Conservation (phyloP, 345 rosid species). For the Acer yangbiense region DNA sequence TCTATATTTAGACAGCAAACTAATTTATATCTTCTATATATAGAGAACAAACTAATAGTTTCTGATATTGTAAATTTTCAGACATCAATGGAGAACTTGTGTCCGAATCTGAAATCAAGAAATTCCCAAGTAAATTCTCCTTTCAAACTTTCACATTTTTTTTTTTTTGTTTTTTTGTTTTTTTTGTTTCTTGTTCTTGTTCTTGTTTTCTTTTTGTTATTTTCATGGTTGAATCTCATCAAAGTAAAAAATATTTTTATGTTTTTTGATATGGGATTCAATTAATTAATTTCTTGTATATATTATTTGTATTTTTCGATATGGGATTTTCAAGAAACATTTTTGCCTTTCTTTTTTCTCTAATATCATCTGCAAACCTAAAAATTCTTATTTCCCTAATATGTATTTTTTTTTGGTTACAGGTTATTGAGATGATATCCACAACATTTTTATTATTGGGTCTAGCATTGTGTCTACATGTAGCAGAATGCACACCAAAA, state of each 20-base stretch:
- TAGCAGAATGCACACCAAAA: constrained; percentile 17
- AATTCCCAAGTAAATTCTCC: constrained; percentile 19
- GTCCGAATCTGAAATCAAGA: constrained; percentile 4
- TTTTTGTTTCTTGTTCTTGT: background rate
- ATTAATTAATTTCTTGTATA: background rate
- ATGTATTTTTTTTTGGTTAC: background rate
- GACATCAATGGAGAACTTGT: constrained; percentile 13
- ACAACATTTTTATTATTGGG: constrained; percentile 29
- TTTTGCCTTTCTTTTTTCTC: background rate
- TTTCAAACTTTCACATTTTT: background rate
- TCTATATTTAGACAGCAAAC: too few relatives aligned
- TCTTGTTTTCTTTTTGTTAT: background rate
- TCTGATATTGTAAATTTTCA: background rate
- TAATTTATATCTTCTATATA: background rate
- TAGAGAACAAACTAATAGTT: background rate
- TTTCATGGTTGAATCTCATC: background rate
- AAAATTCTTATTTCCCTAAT: too few relatives aligned
- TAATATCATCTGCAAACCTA: background rate
- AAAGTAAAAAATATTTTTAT: too few relatives aligned
- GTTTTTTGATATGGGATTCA: too few relatives aligned
- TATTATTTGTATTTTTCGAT: background rate
- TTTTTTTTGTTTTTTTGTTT: too few relatives aligned
- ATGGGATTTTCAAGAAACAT: background rate
- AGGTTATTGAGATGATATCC: constrained; percentile 27
- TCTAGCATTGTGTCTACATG: constrained; percentile 15